phyloP scores from a whole-genome alignment of 495 filamentous ascomycete genomes.

The Daldinia caldariorum region DNA sequence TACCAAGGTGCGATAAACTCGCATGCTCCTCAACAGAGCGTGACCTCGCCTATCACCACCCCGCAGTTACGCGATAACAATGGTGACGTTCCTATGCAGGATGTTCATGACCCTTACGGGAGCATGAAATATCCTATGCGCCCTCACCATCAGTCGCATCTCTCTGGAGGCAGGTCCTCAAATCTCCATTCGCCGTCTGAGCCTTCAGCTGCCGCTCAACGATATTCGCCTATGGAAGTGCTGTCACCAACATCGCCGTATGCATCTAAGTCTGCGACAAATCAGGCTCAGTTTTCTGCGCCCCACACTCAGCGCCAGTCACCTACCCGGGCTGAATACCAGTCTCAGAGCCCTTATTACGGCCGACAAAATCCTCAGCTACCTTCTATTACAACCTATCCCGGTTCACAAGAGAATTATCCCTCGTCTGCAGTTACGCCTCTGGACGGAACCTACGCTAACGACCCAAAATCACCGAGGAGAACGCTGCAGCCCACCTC shows the following conservation, averaged over 20 bases:
- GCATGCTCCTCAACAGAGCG: constrained; percentile 64
- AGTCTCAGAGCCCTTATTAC: constrained; percentile 61
- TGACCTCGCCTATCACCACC: constrained; percentile 71
- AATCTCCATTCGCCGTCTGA: constrained; percentile 72
- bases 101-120: constrained; percentile 83
- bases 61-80: constrained; percentile 78
- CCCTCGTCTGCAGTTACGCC: constrained; percentile 73
- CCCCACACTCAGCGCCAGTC: constrained; percentile 59
- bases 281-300: constrained; percentile 54
- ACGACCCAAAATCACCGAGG: constrained; percentile 79
- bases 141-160: constrained; percentile 69
- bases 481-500: constrained; percentile 59
- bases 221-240: constrained; percentile 95
- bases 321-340: constrained; percentile 60
- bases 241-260: constrained; percentile 67
- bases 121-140: constrained; percentile 82
- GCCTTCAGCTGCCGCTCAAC: constrained; percentile 82
- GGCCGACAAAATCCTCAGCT: constrained; percentile 65
- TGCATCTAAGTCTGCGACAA: constrained; percentile 51
- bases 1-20: constrained; percentile 70
- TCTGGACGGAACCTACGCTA: constrained; percentile 74
- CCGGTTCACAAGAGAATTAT: constrained; percentile 69
- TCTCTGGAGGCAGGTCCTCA: constrained; percentile 57
- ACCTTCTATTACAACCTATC: constrained; percentile 75
- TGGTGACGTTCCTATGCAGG: constrained; percentile 90